Evolutionary conservation across 2,329 filamentous ascomycete species (phyloP).

Genomic region (Sphaerulina musiva): DNA sequence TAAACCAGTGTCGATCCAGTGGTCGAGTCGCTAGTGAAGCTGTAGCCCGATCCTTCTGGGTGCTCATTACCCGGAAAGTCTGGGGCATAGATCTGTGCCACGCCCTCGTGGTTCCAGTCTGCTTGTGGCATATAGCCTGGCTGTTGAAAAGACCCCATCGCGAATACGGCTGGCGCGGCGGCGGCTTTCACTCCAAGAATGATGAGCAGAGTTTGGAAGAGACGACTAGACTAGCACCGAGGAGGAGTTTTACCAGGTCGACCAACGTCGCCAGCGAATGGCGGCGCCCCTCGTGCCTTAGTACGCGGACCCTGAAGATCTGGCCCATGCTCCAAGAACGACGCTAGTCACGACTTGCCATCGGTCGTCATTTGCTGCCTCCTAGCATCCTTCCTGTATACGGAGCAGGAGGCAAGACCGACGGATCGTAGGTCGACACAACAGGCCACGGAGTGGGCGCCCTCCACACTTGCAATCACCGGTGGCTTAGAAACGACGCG

Average conservation of each 20-base stretch:
- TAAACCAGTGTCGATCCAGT: conserved; percentile 2
- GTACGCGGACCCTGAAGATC: not conserved
- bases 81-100: conserved; percentile 3
- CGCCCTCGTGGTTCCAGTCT: conserved; percentile 2
- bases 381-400: not conserved
- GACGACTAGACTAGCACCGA: conserved; percentile 1
- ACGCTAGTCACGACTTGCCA: conserved; percentile 1
- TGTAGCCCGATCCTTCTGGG: not conserved
- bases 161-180: not conserved
- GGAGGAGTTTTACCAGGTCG: conserved; percentile 6
- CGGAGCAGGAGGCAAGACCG: not conserved
- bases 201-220: conserved; percentile 5
- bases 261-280: not conserved
- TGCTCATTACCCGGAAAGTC: not conserved
- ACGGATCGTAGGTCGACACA: not conserved
- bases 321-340: not conserved
- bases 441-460: not conserved
- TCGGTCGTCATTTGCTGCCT: not conserved
- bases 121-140: conserved; percentile 3
- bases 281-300: conserved; percentile 5
- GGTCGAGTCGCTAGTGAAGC: conserved; percentile 5
- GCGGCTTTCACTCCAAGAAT: not conserved
- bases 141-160: conserved; percentile 7
- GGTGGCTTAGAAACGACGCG: not conserved
- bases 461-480: not conserved